Conservation (phyloP, 805 yeast genomes). For the Metschnikowia proteae region DNA sequence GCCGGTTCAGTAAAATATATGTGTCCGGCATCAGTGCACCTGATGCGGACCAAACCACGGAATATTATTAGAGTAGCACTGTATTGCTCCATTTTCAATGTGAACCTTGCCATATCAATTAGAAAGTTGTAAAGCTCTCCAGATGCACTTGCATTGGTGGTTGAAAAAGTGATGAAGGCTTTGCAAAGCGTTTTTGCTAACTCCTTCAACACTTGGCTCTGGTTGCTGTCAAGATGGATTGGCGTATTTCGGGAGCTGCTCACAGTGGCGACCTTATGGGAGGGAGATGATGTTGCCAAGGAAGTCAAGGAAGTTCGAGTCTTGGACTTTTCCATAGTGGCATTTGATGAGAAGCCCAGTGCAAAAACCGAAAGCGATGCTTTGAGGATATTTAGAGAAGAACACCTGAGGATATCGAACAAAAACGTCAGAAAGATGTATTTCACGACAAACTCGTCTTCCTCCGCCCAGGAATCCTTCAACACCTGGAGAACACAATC, state of each 20-base stretch:
- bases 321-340: neutral
- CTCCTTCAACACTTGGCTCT: conserved; percentile 8
- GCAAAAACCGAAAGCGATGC: conserved; percentile 15
- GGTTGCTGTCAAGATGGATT: conserved; percentile 12
- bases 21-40: conserved; percentile 43
- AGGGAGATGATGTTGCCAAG: neutral
- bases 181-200: conserved; percentile 25
- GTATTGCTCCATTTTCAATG: conserved; percentile 32
- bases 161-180: conserved; percentile 24
- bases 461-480: conserved; percentile 24
- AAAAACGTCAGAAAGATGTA: conserved; percentile 27
- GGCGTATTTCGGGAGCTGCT: conserved; percentile 1
- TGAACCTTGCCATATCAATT: conserved; percentile 32
- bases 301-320: neutral
- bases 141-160: conserved; percentile 26
- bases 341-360: conserved; percentile 7
- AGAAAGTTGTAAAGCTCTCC: conserved; percentile 27
- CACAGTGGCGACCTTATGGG: conserved; percentile 3
- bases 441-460: conserved; percentile 30
- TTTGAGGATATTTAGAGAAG: conserved; percentile 15
- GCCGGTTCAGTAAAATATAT: conserved; percentile 50
- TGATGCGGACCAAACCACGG: conserved; percentile 51
- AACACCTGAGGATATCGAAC: conserved; percentile 19
- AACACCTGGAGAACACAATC: conserved; percentile 34
- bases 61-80: conserved; percentile 45